These are phyloP conservation scores for Starmerella riodocensis DNA, from an alignment of 805 yeast genomes.

Conservation along the genomic window DNA sequence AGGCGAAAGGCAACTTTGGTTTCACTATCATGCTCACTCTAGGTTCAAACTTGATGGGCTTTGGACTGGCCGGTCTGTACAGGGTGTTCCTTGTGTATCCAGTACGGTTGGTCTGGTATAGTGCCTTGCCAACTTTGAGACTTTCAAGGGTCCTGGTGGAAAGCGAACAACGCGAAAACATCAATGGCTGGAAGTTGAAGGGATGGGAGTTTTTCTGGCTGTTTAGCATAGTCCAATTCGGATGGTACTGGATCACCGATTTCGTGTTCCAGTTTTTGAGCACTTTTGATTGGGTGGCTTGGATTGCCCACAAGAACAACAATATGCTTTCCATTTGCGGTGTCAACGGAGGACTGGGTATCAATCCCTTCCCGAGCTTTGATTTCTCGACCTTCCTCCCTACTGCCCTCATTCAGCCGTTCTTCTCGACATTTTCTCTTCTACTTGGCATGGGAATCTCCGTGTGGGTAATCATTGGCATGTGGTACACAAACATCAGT, in stretches of 20 bases:
- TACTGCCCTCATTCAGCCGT: conserved; percentile 33
- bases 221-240: neutral
- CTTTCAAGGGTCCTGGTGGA: conserved; percentile 36
- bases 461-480: conserved; percentile 20
- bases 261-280: conserved; percentile 49
- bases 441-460: conserved; percentile 27
- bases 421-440: conserved; percentile 28
- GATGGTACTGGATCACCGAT: conserved; percentile 58
- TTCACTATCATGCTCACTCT: conserved; percentile 42
- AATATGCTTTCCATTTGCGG: conserved; percentile 42
- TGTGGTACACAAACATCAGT: conserved; percentile 34
- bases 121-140: conserved; percentile 36
- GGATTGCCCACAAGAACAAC: conserved; percentile 43
- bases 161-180: conserved; percentile 16
- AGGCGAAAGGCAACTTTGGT: conserved; percentile 30
- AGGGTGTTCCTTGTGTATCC: conserved; percentile 48
- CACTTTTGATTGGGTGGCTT: conserved; percentile 49
- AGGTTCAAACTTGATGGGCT: conserved; percentile 50
- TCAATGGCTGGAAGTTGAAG: conserved; percentile 34
- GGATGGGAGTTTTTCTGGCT: neutral
- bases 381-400: conserved; percentile 33
- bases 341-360: conserved; percentile 29
- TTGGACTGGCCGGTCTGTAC: conserved; percentile 54
- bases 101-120: conserved; percentile 41
- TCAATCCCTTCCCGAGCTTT: conserved; percentile 42